A percentile compares a stretch with the other conserved stretches of the same genome.
Conservation (phyloP, 1,139 yeast genomes). For the Taphrina flavorubra region DNA sequence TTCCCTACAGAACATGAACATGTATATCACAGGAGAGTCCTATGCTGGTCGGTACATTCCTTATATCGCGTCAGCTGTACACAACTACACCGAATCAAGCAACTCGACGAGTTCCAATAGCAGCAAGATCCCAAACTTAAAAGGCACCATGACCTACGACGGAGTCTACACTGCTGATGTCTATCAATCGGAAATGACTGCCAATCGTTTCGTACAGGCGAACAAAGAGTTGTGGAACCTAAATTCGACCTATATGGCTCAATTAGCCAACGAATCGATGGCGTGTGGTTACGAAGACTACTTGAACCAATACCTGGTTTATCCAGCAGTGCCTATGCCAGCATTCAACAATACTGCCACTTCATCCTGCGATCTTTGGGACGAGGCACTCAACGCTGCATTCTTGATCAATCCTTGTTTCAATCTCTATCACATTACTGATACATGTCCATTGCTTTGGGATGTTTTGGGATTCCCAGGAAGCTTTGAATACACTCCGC, state of each 20-base stretch:
- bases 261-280: slow-evolving; percentile 1
- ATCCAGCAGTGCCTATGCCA: slow-evolving; percentile 10
- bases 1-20: slow-evolving; percentile 50
- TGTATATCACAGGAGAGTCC: slow-evolving; percentile 89
- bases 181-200: slow-evolving; percentile 13
- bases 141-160: slow-evolving; percentile 27
- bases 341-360: not conserved
- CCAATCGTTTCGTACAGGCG: slow-evolving; percentile 14
- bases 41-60: slow-evolving; percentile 98
- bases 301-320: slow-evolving; percentile 17
- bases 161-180: slow-evolving; percentile 20
- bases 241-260: slow-evolving; percentile 3
- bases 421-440: slow-evolving; percentile 25
- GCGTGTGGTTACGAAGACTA: slow-evolving; percentile 26
- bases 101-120: not conserved
- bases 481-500: slow-evolving; percentile 8
- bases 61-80: slow-evolving; percentile 70
- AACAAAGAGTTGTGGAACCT: slow-evolving; percentile 8
- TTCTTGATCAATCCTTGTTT: slow-evolving; percentile 19
- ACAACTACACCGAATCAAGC: slow-evolving; percentile 7
- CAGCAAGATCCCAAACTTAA: slow-evolving; percentile 5
- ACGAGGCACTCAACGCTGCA: slow-evolving; percentile 4
- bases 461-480: slow-evolving; percentile 31
- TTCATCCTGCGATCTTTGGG: slow-evolving; percentile 9
- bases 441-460: slow-evolving; percentile 26